Base-by-base conservation (phyloP, 768 basidiomycete genomes). In the Inosperma sp. region DNA sequence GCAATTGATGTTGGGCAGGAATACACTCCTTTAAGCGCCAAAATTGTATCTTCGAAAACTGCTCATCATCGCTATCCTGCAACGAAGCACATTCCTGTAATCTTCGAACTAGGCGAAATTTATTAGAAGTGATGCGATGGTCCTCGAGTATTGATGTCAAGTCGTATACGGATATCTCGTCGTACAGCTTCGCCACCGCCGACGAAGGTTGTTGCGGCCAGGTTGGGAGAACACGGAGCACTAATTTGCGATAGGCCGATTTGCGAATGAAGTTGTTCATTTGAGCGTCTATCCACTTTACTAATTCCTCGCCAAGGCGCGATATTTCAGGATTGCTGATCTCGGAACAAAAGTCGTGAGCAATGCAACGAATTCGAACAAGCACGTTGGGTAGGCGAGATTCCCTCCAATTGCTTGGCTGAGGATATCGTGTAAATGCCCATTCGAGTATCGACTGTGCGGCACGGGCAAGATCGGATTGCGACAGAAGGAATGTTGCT, bases 21-120 rank as follows among this genome's bases (percentile, higher is more conserved):
- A 93, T 84, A 59, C 78, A 84, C 19, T 82, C 81, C 62, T 91
- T 92, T 61, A 95, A 68, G 31, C 82, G 78, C 93, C 93, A 96
- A 64, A 94, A 93, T 56, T 86, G 82, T 7, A 71, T 71, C 46
- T 70, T 68, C 0, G 79, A 69, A 49, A 88, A 88, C 23, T 72
- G 70, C 6, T 65, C 63, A 48, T 68, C 65, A 12, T 69, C 64
- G 40, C 78, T 74, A 8, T 68, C 61, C 4, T 66, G 62, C 12
- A 64, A 61, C 5, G 65, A 58, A 3, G 79, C 71, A 51, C 77
- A 68, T 17, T 81, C 76, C 2, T 72, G 72, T n/a, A 93, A 66
- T 42, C 78, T 78, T 25, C 83, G 79, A 21, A 86, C 86, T 17
- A 90, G 64, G 13, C 85, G 77, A 63, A 93, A 92, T 63, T 89